Evolutionary conservation across 2,329 filamentous ascomycete genomes (phyloP).

Genomic region (Botrytis aclada): DNA sequence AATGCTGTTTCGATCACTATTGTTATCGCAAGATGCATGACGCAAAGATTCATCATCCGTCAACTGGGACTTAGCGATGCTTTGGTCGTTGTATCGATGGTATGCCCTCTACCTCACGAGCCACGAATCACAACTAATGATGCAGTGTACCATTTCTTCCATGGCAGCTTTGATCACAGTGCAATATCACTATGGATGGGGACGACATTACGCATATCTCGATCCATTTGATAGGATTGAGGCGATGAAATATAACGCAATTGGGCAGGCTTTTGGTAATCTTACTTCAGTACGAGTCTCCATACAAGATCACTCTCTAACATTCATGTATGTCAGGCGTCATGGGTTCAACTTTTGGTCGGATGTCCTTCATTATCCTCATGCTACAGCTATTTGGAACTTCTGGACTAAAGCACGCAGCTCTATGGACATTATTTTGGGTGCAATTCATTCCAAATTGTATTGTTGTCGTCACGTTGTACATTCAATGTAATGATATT

Average conservation of each 20-base stretch:
- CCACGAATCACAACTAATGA: not conserved
- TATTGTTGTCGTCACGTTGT: constrained; percentile 21
- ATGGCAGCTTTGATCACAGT: constrained; percentile 19
- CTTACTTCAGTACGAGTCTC: not conserved
- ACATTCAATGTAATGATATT: constrained; percentile 23
- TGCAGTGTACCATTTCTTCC: constrained; percentile 2
- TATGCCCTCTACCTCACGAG: not conserved
- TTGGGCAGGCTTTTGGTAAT: constrained; percentile 24
- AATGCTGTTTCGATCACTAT: constrained; percentile 20
- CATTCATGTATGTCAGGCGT: constrained; percentile 16
- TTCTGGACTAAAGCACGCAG: not conserved
- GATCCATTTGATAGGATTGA: constrained; percentile 13
- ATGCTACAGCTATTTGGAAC: constrained; percentile 27
- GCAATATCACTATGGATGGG: constrained; percentile 26
- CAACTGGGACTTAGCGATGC: constrained; percentile 25
- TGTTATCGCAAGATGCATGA: constrained; percentile 22
- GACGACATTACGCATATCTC: constrained; percentile 25
- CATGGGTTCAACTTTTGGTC: constrained; percentile 25
- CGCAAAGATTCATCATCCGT: constrained; percentile 19
- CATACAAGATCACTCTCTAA: not conserved
- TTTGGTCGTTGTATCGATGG: constrained; percentile 21
- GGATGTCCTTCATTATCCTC: constrained; percentile 23
- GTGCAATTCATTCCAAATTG: constrained; percentile 20
- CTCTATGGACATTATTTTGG: constrained; percentile 23
- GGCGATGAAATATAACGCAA: constrained; percentile 23